These are phyloP conservation scores for Candida argentea DNA, from an alignment of 805 yeast genomes.

Conservation along the genomic window DNA sequence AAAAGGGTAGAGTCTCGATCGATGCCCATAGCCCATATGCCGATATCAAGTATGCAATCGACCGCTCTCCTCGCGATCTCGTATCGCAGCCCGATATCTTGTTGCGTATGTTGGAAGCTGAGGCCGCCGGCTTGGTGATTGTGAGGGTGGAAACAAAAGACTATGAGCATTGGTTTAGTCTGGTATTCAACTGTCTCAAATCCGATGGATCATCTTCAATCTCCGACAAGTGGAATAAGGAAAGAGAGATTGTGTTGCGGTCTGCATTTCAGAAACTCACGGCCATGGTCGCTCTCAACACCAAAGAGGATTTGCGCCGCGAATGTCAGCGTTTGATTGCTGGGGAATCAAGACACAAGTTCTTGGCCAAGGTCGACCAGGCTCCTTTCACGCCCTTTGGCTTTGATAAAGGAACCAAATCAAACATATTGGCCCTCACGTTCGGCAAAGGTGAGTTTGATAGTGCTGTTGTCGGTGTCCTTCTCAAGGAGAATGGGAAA, in stretches of 20 bases:
- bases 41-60: conserved; percentile 84
- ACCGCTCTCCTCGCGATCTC: conserved; percentile 70
- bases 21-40: conserved; percentile 74
- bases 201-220: conserved; percentile 74
- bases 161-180: conserved; percentile 30
- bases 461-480: conserved; percentile 80
- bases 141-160: conserved; percentile 50
- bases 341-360: conserved; percentile 57
- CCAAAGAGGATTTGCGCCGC: conserved; percentile 73
- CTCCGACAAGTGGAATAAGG: conserved; percentile 71
- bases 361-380: conserved; percentile 71
- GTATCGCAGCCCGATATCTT: conserved; percentile 68
- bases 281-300: conserved; percentile 58
- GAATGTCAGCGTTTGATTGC: conserved; percentile 66
- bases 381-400: conserved; percentile 86
- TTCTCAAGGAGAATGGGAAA: conserved; percentile 72
- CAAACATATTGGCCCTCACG: conserved; percentile 73
- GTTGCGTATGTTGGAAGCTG: conserved; percentile 88
- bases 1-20: conserved; percentile 59
- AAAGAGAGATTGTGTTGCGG: conserved; percentile 58
- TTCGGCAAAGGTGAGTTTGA: conserved; percentile 79
- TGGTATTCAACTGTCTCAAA: conserved; percentile 41
- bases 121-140: conserved; percentile 59
- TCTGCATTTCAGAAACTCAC: conserved; percentile 60
- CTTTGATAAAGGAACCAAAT: conserved; percentile 69